Evolutionary conservation across 257 asterid genomes (phyloP), one percentile per base, ranked within the genome.

Genomic region (Rehmannia glutinosa): DNA sequence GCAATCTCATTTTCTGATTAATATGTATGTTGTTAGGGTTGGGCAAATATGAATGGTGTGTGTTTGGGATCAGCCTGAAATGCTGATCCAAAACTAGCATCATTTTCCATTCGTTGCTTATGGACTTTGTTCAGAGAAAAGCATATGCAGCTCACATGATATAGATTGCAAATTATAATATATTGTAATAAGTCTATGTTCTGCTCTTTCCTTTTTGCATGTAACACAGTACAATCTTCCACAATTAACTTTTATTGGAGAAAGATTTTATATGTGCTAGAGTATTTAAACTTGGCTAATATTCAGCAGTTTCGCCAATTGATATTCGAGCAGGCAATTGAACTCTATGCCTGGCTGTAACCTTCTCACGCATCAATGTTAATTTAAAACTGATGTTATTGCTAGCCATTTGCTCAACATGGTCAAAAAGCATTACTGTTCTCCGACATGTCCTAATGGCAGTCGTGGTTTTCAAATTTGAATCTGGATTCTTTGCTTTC

Each of bases 1-100:
- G 68, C 74, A 67, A 62, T 54, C 56, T 43, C 25, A 46, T 61
- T 53, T 63, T 73, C 51, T 72, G 56, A 55, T 47, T 32, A 41
- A 16, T 3, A 8, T 64, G 53, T 17, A 11, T 43, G n/a, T 27
- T 24, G 38, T 63, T 57, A 63, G 52, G 33, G 16, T 60, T 43
- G 33, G 28, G 25, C n/a, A 23, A 61, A n/a, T 6, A 28, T 63
- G 42, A 23, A 32, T 63, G 38, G 21, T 49, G 35, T 25, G 51
- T 28, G 42, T 69, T 55, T 54, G 42, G 49, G 38, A n/a, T 68
- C 76, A 49, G 39, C 42, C 24, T 45, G 17, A 39, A 43, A 56
- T 30, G n/a, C 71, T 30, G 36, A 65, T 27, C 30, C 39, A 12
- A n/a, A 71, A 49, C 63, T 49, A 46, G 15, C 68, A 53, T 19